Conservation (phyloP, 1,284 basidiomycete genomes). For the Boletus calvinii region DNA sequence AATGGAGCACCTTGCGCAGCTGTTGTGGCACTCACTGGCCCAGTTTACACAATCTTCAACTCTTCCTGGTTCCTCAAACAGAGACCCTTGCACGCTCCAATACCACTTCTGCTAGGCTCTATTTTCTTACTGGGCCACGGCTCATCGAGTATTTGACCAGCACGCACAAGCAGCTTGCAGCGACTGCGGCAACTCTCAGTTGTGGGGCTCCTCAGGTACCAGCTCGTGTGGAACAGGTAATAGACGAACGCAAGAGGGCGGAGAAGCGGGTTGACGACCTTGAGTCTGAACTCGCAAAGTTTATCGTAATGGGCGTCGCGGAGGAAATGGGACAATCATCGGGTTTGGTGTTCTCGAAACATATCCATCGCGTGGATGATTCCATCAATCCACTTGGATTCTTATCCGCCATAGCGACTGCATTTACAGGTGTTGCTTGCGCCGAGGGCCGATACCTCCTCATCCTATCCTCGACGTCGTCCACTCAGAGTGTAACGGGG, state of each 20-base stretch:
- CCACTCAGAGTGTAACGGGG: conserved; percentile 48
- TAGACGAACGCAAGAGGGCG: conserved; percentile 63
- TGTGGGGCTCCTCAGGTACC: conserved; percentile 63
- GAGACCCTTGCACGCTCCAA: conserved; percentile 58
- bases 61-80: conserved; percentile 68
- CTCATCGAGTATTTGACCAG: conserved; percentile 60
- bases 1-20: conserved; percentile 35
- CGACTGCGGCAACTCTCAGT: conserved; percentile 59
- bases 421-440: conserved; percentile 40
- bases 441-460: conserved; percentile 45
- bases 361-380: conserved; percentile 62
- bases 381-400: conserved; percentile 59
- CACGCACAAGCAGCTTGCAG: conserved; percentile 54
- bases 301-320: conserved; percentile 50
- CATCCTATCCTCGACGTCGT: conserved; percentile 61
- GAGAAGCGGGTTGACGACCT: conserved; percentile 64
- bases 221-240: conserved; percentile 66
- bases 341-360: conserved; percentile 40
- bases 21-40: conserved; percentile 89
- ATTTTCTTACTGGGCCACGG: conserved; percentile 79
- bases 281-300: conserved; percentile 64
- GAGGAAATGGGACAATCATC: conserved; percentile 31
- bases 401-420: conserved; percentile 54
- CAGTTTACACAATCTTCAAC: conserved; percentile 66
- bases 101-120: conserved; percentile 67